Percentiles rank a stretch among this genome's conserved stretches.
Evolutionary conservation across 164 flowering plant species (phyloP).

Genomic region (Saururus chinensis): DNA sequence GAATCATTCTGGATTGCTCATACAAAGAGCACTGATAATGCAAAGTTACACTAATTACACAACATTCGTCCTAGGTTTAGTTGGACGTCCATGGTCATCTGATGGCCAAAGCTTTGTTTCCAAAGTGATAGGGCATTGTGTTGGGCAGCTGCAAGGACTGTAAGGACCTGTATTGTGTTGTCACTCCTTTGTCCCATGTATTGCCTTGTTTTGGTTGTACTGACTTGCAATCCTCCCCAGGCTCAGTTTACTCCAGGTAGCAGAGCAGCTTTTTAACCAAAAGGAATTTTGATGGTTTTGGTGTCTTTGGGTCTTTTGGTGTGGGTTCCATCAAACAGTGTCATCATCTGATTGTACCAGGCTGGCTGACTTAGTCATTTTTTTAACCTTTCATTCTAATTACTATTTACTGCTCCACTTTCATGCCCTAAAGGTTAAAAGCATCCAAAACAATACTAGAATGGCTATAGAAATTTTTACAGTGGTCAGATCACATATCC

Average conservation of each 20-base stretch:
- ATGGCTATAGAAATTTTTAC: too few species aligned
- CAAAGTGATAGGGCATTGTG: neutral
- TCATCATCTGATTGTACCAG: neutral
- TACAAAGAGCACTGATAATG: neutral
- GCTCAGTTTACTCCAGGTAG: too few species aligned
- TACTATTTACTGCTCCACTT: too few species aligned
- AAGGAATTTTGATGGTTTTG: neutral
- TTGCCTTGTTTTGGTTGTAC: neutral
- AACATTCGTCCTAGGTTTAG: neutral
- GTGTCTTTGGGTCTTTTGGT: neutral
- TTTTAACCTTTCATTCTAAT: neutral
- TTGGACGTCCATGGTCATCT: neutral
- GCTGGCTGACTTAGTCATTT: too few species aligned
- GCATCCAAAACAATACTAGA: too few species aligned
- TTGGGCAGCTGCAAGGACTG: too few species aligned
- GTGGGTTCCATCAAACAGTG: neutral
- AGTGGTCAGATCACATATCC: too few species aligned
- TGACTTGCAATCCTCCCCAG: too few species aligned
- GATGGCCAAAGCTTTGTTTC: neutral
- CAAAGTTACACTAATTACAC: neutral
- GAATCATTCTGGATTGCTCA: neutral
- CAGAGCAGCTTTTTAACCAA: too few species aligned
- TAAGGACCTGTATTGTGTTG: neutral
- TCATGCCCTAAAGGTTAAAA: too few species aligned
- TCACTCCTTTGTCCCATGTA: neutral